Evolutionary conservation across 1,139 yeast species (phyloP), one percentile per base, ranked within the genome.

Genomic region (Schizosaccharomyces versatilis): DNA sequence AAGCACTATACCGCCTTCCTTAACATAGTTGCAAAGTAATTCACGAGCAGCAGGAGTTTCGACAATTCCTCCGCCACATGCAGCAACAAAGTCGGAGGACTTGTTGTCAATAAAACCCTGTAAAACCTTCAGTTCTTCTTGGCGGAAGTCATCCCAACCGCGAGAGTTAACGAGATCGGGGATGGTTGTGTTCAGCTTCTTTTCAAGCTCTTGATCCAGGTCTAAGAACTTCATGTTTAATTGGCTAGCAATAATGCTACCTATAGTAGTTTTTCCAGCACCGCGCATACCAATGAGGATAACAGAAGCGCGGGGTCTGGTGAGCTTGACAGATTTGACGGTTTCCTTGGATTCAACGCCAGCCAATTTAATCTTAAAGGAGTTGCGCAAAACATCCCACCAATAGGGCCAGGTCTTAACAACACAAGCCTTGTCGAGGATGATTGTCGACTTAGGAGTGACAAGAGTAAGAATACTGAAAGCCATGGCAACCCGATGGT

Each of bases 331-430:
- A 36, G 48, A 38, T 3, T 47, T 40, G 10, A 40, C 53, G 7
- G 42, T 51, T 6, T 14, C 60, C 6, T 57, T 54, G 7, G 66
- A 68, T 62, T 83, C 94, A 62, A 71, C 73, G 32, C 98, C 98
- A 62, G 78, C 81, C 52, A 90, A 68, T 14, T 68, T 66, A 41
- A 77, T 81, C 38, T 79, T 76, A 64, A 90, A 78, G 58, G 73
- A 70, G 56, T 82, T 76, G 64, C 80, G 85, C 60, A 90, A 73
- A 53, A 81, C 75, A 68, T 90, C 99, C 98, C 98, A 90, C 98
- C 98, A 90, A 51, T 97, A 97, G 17, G 99, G 99, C 99, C 99
- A 90, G 0, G 99, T 90, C 71, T 90, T 90, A 57, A 93, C 94
- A 2, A 95, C 93, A 66, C 96, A 85, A 39, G 83, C 75, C 69